Base-by-base conservation (phyloP, 2,329 filamentous ascomycete species). In the Penicillium digitatum region DNA sequence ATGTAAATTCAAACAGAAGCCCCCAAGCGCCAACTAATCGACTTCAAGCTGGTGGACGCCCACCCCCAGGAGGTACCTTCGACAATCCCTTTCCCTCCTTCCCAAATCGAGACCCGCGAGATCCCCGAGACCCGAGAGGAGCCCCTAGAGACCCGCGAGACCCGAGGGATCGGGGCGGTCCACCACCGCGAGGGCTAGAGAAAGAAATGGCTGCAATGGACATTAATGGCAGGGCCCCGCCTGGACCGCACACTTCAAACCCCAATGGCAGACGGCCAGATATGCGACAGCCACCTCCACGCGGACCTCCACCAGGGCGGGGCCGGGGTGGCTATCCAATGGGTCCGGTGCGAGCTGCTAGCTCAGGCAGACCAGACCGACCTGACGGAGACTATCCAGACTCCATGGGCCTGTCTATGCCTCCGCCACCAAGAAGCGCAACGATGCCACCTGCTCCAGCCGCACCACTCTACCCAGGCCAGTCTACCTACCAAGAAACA, bases 21-120 rank as follows among this genome's bases (percentile, higher is more conserved):
- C 29, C 50, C 22, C 37, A 40, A 32, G 22, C 18, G 27, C 12
- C 29, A 22, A 43, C 52, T 63, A 55, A 64, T 35, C 40, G 16
- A 14, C 48, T 37, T 37, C 18, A 54, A 65, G 45, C 61, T 35
- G 46, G 58, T 46, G 64, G 47, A 46, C 63, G 62, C 48, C 61
- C 62, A 34, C 73, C 71, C 3, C 69, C 69, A 45, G 76, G 32
- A 71, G 76, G 42, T 69, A 72, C 71, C 27, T 81, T 74, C 69
- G 80, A 82, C 54, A 79, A 76, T 59, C 79, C 79, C 3, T 81
- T 81, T 52, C 78, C 79, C 26, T 65, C 72, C 5, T 79, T 69
- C 57, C 73, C 63, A 44, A 42, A 37, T 16, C 51, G 45, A 43
- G 49, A 35, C 10, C 37, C 45, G 18, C 18, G 43, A 42, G 51